Conservation (phyloP, 2,329 filamentous ascomycete genomes). For the Fusarium chuoi region DNA sequence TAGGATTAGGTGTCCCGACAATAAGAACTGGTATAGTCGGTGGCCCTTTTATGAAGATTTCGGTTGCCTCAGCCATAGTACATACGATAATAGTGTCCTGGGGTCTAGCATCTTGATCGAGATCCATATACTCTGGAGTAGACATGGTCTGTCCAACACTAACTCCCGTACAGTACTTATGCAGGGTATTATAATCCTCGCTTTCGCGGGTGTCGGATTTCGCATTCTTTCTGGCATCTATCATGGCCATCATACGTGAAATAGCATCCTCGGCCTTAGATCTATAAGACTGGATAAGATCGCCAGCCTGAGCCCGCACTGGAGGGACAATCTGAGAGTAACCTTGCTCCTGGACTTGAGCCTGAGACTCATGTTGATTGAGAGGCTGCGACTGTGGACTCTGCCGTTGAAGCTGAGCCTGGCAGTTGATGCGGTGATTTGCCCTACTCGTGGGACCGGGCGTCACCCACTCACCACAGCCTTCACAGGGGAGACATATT, state of each 20-base stretch:
- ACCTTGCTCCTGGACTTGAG: too few species aligned
- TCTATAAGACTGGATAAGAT: not conserved
- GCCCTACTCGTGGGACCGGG: not conserved
- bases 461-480: not conserved
- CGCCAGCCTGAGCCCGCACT: rapidly evolving
- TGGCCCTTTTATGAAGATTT: not conserved
- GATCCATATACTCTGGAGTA: not conserved
- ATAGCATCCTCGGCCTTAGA: not conserved
- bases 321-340: not conserved
- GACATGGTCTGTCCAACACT: not conserved
- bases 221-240: not conserved
- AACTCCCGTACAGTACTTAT: not conserved
- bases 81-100: not conserved
- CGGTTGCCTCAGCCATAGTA: not conserved
- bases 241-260: not conserved
- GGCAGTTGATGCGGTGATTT: not conserved
- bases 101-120: not conserved
- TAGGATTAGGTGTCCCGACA: not conserved
- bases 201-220: not conserved
- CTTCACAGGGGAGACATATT: not conserved
- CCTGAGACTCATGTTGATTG: not conserved
- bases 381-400: not conserved
- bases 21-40: not conserved
- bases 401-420: not conserved
- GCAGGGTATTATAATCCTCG: not conserved